Evolutionary conservation across 1,284 basidiomycete genomes (phyloP).

Genomic region (Trichosporon sp.): DNA sequence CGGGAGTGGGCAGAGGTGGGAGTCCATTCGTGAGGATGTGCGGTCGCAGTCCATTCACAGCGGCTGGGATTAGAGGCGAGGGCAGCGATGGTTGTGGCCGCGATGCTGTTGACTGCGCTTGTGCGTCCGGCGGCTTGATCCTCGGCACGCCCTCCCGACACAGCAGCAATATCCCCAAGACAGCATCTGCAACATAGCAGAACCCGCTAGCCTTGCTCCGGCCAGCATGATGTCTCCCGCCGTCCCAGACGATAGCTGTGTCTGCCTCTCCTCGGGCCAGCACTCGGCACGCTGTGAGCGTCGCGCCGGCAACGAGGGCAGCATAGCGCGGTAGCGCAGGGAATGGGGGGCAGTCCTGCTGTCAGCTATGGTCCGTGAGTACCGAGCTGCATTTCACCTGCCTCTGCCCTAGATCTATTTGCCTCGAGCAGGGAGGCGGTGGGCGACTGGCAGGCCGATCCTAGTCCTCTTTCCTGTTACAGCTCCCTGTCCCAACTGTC

Average conservation of each 20-base stretch:
- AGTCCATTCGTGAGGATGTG: too few relatives aligned
- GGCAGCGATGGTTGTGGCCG: too few relatives aligned
- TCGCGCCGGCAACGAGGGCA: conserved; percentile 65
- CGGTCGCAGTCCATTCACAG: too few relatives aligned
- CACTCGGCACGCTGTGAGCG: conserved; percentile 63
- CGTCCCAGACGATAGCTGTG: conserved; percentile 75
- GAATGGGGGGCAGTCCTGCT: conserved; percentile 77
- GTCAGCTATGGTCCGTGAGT: conserved; percentile 7
- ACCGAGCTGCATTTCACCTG: not conserved
- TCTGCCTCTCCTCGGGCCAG: conserved; percentile 56
- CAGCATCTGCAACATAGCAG: conserved; percentile 87
- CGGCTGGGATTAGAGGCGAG: too few relatives aligned
- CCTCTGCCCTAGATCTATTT: not conserved
- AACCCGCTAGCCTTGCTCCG: conserved; percentile 75
- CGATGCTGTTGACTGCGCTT: too few relatives aligned
- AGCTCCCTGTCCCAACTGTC: too few relatives aligned
- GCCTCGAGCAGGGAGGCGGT: not conserved
- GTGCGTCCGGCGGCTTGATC: too few relatives aligned
- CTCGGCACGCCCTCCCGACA: conserved; percentile 24
- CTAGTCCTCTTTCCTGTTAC: too few relatives aligned
- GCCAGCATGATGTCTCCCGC: conserved; percentile 54
- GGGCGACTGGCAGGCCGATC: too few relatives aligned
- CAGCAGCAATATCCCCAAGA: conserved; percentile 60
- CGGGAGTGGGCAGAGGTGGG: too few relatives aligned
- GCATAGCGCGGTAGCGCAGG: conserved; percentile 64